Evolutionary conservation across 1,284 basidiomycete species (phyloP).

Genomic region (Microbotryum intermedium): DNA sequence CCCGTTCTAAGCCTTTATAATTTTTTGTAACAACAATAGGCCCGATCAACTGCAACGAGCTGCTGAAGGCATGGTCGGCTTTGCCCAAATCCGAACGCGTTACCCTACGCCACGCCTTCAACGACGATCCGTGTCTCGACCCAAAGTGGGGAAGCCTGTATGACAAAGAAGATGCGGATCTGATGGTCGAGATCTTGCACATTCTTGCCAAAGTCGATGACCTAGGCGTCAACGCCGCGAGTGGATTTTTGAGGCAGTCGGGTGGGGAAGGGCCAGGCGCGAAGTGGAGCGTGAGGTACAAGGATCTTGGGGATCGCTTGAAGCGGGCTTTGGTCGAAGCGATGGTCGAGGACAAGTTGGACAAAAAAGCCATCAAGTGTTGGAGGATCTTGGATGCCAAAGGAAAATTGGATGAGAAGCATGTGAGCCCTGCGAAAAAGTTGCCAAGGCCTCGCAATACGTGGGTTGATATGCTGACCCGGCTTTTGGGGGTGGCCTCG

Average conservation of each 20-base stretch:
- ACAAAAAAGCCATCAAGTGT: slow-evolving; percentile 75
- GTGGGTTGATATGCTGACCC: neutral
- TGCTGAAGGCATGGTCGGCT: too few species aligned
- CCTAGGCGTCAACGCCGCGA: slow-evolving; percentile 10
- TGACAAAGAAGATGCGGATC: slow-evolving; percentile 5
- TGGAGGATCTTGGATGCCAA: slow-evolving; percentile 69
- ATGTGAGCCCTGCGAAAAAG: slow-evolving; percentile 48
- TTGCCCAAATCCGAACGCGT: too few species aligned
- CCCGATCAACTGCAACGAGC: too few species aligned
- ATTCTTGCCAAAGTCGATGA: slow-evolving; percentile 30
- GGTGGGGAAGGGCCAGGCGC: slow-evolving; percentile 45
- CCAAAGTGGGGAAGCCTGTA: too few species aligned
- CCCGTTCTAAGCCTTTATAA: too few species aligned
- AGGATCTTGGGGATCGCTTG: slow-evolving; percentile 61
- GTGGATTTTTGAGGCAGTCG: too few species aligned
- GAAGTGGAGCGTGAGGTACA: slow-evolving; percentile 71
- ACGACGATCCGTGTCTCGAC: too few species aligned
- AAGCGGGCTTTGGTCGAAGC: slow-evolving; percentile 67
- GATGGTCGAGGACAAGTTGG: slow-evolving; percentile 72
- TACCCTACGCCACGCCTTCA: too few species aligned
- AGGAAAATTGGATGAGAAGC: slow-evolving; percentile 96
- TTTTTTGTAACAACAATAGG: too few species aligned
- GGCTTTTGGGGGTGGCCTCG: slow-evolving; percentile 6
- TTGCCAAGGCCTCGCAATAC: neutral
- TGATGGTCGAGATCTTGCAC: slow-evolving; percentile 19